Evolutionary conservation across 108 stramenopile genomes (phyloP), one percentile per base, ranked within the genome.

Genomic region (Aurantiochytrium sp.): DNA sequence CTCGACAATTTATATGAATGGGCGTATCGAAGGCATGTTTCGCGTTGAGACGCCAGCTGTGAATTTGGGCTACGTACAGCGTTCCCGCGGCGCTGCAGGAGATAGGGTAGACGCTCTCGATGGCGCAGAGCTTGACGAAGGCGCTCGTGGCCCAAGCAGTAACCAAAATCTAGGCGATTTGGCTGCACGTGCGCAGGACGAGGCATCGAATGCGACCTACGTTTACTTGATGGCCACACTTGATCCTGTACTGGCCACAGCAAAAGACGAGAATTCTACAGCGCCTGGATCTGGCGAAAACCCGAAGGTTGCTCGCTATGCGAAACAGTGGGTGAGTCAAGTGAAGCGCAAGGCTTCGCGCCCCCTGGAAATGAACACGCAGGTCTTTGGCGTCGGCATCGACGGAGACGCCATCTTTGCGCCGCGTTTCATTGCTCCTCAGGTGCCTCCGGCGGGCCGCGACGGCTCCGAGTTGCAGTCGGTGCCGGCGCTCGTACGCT

Each of bases 21-120:
- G 95, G 16, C 76, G 92, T 18, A 71, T 96, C 12, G 94, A 96
- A 55, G 95, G 95, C 8, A 60, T 93, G 57, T 92, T 96, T 58
- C 93, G 92, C 58, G 91, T 95, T 29, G 58, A 90, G 14, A 88
- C 92, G 12, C 96, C 96, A 19, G 87, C 90, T 19, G 87, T 94
- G 4, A 91, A 92, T 53, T 72, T 95, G 21, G 96, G 96, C 12
- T 96, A 96, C 93, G 59, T 73, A 44, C 90, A 43, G 58, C 87
- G 25, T 28, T 16, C 10, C 42, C 42, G 21, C 57, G 8, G 51
- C 18, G 29, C 35, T 72, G 58, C 8, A 8, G 45, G 35, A 19
- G 21, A 25, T 35, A 18, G 53, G 69, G 76, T 59, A 71, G 29
- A 87, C 87, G 88, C 28, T 91, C 51, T 90, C 72, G 59, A 58